Evolutionary conservation across 768 basidiomycete genomes (phyloP).

Genomic region (Holtermannia corniformis): DNA sequence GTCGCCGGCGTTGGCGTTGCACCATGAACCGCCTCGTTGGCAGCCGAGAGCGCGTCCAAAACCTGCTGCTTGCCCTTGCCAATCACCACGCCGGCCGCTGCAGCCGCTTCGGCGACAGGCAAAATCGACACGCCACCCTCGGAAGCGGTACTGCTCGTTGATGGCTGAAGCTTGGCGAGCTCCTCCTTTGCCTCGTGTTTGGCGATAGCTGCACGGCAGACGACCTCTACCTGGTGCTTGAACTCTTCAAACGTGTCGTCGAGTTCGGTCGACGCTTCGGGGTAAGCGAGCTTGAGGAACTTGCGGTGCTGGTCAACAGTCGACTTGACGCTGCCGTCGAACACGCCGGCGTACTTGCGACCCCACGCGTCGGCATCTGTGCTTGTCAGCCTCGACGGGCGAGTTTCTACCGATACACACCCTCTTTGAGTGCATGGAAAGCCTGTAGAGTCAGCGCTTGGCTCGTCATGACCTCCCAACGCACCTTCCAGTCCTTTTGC

Average conservation of each 20-base stretch:
- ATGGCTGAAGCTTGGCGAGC: constrained; percentile 5
- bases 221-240: constrained; percentile 19
- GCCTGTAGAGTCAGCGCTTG: neutral
- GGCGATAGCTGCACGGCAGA: constrained; percentile 25
- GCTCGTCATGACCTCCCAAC: neutral
- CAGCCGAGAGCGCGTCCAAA: constrained; percentile 26
- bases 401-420: constrained; percentile 1
- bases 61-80: constrained; percentile 38
- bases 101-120: constrained; percentile 27
- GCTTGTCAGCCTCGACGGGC: neutral
- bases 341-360: constrained; percentile 5
- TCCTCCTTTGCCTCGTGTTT: constrained; percentile 25
- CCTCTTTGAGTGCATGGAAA: constrained; percentile 13
- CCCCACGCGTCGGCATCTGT: constrained; percentile 7
- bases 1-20: constrained; percentile 5
- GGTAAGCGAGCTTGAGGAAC: constrained; percentile 6
- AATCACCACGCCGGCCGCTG: constrained; percentile 19
- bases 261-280: constrained; percentile 19
- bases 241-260: constrained; percentile 29
- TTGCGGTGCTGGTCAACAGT: constrained; percentile 3
- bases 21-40: constrained; percentile 9
- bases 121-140: constrained; percentile 18
- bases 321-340: constrained; percentile 7
- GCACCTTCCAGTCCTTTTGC: constrained; percentile 18
- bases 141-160: constrained; percentile 3